A percentile compares a stretch with the other conserved stretches of the same genome.
Evolutionary conservation across 176 grass and related monocot genomes (phyloP).

Genomic region (Carex scoparia): DNA sequence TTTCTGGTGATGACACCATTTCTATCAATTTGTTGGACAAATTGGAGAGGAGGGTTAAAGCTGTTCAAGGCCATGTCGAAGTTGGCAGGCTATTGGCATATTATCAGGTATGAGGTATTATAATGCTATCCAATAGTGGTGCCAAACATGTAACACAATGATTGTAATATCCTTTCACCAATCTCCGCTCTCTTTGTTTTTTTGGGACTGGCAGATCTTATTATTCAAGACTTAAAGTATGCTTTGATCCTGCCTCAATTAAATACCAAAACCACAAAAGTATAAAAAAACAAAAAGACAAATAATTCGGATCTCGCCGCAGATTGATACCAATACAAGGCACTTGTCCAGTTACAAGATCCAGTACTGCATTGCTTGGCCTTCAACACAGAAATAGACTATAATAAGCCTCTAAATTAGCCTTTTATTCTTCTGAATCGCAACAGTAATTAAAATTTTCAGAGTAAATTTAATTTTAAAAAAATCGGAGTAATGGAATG

Average conservation of each 20-base stretch:
- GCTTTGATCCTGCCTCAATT: not conserved
- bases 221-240: constrained; percentile 1
- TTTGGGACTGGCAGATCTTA: not conserved
- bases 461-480: not conserved
- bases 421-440: not conserved
- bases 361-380: not conserved
- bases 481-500: not conserved
- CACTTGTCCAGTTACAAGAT: not conserved
- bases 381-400: not conserved
- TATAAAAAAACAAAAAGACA: not conserved
- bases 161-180: not conserved
- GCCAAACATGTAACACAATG: not conserved
- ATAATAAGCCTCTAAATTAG: not conserved
- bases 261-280: not conserved
- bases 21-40: constrained; percentile 57
- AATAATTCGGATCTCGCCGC: not conserved
- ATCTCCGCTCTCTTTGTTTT: not conserved
- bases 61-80: constrained; percentile 96
- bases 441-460: not conserved
- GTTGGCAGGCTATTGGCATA: constrained; percentile 84
- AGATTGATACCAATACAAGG: not conserved
- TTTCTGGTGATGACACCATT: constrained; percentile 29
- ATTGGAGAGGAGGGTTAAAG: constrained; percentile 63
- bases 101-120: constrained; percentile 65
- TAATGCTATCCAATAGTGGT: not conserved